Evolutionary conservation across 805 yeast genomes (phyloP), one percentile per base, ranked within the genome.

Genomic region (Metschnikowia lochheadii): DNA sequence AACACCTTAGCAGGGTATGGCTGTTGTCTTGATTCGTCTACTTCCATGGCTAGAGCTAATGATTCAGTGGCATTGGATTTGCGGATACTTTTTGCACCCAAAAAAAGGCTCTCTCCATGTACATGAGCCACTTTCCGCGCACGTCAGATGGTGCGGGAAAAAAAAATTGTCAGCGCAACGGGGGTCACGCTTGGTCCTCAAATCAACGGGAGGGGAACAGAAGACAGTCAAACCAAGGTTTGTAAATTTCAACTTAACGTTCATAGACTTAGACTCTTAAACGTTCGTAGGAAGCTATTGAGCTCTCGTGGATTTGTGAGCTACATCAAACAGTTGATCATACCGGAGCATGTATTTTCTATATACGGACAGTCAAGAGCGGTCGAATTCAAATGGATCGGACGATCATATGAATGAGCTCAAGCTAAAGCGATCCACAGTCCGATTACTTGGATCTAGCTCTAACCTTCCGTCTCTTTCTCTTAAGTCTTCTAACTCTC

Each of bases 391-490:
- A 43, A 26, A 45, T 13, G 45, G 45, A 31, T n/a, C 43, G 34
- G 29, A 20, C 6, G 35, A 38, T 48, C 44, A 40, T 44, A 49
- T 42, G 34, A 42, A 34, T 29, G 51, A 49, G 51, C 51, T 49
- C 56, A 45, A 41, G 56, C 56, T 49, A 51, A 45, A 49, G 41
- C 39, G 53, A 51, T 55, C 59, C 51, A 49, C 50, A 48, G 74
- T 72, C 74, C 86, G 87, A 82, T 87, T 87, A 88, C 85, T 88
- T 88, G 84, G 96, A 89, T 89, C 98, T 90, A 81, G 98, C 98
- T 89, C 98, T 89, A 73, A 92, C 97, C 96, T 92, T 92, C 97
- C 98, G 97, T 87, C 98, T 89, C 96, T 92, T 92, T 85, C 97
- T 89, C 89, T 92, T 92, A 77, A 92, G 88, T 89, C 98, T 89